Evolutionary conservation across 2,329 filamentous ascomycete genomes (phyloP).

Genomic region (Fonsecaea nubica): DNA sequence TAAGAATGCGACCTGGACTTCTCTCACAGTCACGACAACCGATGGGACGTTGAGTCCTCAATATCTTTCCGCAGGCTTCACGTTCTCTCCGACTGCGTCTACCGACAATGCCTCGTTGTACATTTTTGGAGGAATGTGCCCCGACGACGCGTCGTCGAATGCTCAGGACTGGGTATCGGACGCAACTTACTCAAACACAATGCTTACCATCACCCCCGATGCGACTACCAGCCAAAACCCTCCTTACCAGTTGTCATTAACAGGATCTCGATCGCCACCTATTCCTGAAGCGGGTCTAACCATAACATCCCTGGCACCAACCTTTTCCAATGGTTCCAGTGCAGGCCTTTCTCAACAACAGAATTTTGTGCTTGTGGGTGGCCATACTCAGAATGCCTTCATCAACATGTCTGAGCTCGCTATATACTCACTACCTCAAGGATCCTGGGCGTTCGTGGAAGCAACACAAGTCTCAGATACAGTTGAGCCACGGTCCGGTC

Average conservation of each 20-base stretch:
- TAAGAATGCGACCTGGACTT: slow-evolving; percentile 63
- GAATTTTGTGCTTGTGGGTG: slow-evolving; percentile 81
- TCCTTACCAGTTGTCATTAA: slow-evolving; percentile 50
- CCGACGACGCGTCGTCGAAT: slow-evolving; percentile 51
- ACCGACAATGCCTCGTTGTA: slow-evolving; percentile 65
- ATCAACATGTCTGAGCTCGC: slow-evolving; percentile 94
- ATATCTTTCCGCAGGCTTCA: slow-evolving; percentile 66
- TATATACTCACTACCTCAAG: slow-evolving; percentile 83
- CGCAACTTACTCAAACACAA: slow-evolving; percentile 79
- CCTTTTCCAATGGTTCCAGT: slow-evolving; percentile 69
- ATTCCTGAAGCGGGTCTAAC: slow-evolving; percentile 86
- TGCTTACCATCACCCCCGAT: slow-evolving; percentile 70
- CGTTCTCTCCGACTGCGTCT: slow-evolving; percentile 69
- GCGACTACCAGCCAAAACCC: slow-evolving; percentile 36
- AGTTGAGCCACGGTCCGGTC: slow-evolving; percentile 84
- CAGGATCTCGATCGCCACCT: slow-evolving; percentile 66
- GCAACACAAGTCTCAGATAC: slow-evolving; percentile 58
- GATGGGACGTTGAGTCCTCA: slow-evolving; percentile 56
- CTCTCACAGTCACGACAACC: slow-evolving; percentile 48
- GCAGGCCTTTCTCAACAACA: slow-evolving; percentile 73
- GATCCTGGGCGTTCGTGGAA: slow-evolving; percentile 81
- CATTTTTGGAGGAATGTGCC: slow-evolving; percentile 89
- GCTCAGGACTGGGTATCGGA: slow-evolving; percentile 66
- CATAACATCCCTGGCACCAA: slow-evolving; percentile 74
- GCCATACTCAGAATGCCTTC: slow-evolving; percentile 81